phyloP scores from a whole-genome alignment of 306 rosid genomes.

The Aeschynomene evenia region DNA sequence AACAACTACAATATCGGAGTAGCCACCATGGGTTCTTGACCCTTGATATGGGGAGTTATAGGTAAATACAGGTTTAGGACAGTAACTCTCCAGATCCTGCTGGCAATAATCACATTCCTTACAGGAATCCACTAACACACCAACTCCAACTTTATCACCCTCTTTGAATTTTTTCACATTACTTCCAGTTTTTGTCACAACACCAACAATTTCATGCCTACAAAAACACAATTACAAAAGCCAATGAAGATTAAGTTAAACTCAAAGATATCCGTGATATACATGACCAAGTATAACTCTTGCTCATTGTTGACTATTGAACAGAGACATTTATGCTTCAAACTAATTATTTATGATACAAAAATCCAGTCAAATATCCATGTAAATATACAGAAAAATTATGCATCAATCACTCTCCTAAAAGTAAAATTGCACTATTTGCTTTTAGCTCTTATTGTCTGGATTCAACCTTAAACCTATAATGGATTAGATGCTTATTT shows the following conservation, averaged over 20 bases:
- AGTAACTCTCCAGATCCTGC: constrained; percentile 79
- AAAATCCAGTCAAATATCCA: neutral
- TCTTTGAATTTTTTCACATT: constrained; percentile 66
- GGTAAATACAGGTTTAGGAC: constrained; percentile 54
- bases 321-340: neutral
- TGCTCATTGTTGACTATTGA: neutral
- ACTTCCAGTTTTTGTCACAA: constrained; percentile 63
- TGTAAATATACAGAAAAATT: neutral
- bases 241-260: neutral
- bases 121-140: constrained; percentile 81
- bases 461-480: too few relatives aligned
- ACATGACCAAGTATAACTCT: neutral
- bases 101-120: constrained; percentile 66
- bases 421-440: too few relatives aligned
- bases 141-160: constrained; percentile 93
- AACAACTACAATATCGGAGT: constrained; percentile 68
- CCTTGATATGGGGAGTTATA: constrained; percentile 61
- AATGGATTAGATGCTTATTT: too few relatives aligned
- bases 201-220: constrained; percentile 90
- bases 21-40: constrained; percentile 73
- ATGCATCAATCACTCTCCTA: neutral
- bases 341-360: neutral
- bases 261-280: neutral
- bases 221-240: constrained; percentile 9
- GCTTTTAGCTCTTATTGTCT: neutral